Evolutionary conservation across 2,329 filamentous ascomycete species (phyloP).

Genomic region (Alternaria conjuncta): DNA sequence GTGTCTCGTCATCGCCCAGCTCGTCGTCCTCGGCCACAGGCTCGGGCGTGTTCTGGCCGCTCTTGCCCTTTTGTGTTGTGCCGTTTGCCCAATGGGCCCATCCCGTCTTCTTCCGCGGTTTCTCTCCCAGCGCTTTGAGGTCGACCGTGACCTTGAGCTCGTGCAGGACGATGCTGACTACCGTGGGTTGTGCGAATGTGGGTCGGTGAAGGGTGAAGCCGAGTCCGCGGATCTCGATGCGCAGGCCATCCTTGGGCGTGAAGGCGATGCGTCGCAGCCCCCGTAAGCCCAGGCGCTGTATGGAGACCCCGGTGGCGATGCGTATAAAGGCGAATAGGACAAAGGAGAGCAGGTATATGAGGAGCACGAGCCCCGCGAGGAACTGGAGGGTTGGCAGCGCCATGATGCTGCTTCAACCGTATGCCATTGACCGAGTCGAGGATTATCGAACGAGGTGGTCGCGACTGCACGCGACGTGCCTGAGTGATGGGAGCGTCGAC

Average conservation of each 20-base stretch:
- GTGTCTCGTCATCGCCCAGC: conserved; percentile 43
- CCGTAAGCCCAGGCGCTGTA: conserved; percentile 92
- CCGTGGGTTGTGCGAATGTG: conserved; percentile 96
- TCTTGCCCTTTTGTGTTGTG: conserved; percentile 26
- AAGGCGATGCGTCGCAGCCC: conserved; percentile 91
- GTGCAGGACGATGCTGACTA: conserved; percentile 87
- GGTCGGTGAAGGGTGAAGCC: conserved; percentile 89
- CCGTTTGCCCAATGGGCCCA: conserved; percentile 45
- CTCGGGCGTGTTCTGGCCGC: conserved; percentile 28
- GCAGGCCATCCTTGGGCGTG: conserved; percentile 84
- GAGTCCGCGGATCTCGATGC: conserved; percentile 86
- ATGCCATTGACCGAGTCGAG: conserved; percentile 28
- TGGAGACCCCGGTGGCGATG: conserved; percentile 91
- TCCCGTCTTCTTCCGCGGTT: conserved; percentile 37
- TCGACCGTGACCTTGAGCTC: conserved; percentile 87
- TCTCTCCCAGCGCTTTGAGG: conserved; percentile 65
- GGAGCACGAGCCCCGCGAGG: conserved; percentile 81
- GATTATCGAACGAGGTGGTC: conserved; percentile 24
- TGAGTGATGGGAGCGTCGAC: conserved; percentile 17
- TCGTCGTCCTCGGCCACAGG: conserved; percentile 26
- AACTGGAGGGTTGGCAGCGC: conserved; percentile 66
- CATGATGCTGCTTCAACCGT: conserved; percentile 46
- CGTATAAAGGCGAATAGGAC: conserved; percentile 91
- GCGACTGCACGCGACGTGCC: conserved; percentile 40
- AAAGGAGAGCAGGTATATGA: conserved; percentile 90